A percentile compares a stretch with the other conserved stretches of the same genome.
These are phyloP conservation scores for Aspergillus avenaceus DNA, from an alignment of 495 filamentous ascomycete genomes.

Conservation along the genomic window DNA sequence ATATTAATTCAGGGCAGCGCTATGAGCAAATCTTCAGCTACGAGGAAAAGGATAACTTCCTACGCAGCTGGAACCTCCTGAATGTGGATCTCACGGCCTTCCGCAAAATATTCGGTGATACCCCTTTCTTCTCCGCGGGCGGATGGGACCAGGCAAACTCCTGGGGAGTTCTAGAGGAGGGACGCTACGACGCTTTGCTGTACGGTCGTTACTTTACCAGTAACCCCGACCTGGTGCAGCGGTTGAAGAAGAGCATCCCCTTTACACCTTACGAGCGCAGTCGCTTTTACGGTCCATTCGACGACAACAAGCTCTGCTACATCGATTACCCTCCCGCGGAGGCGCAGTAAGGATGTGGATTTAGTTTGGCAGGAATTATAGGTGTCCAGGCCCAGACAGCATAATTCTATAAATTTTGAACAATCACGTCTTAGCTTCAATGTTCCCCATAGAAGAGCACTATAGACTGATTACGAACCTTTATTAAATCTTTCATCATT, in stretches of 20 bases:
- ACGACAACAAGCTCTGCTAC: conserved; percentile 31
- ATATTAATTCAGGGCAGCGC: too few species aligned
- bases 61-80: conserved; percentile 38
- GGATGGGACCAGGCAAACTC: conserved; percentile 45
- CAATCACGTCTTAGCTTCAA: too few species aligned
- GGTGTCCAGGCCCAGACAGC: too few species aligned
- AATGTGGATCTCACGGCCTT: conserved; percentile 34
- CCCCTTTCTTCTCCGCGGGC: conserved; percentile 45
- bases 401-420: too few species aligned
- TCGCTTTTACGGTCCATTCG: conserved; percentile 28
- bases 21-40: conserved; percentile 46
- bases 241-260: conserved; percentile 10
- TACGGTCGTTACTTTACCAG: conserved; percentile 21
- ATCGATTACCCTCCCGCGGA: conserved; percentile 24
- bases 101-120: conserved; percentile 42
- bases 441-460: too few species aligned
- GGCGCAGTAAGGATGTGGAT: background rate
- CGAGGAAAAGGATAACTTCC: conserved; percentile 43
- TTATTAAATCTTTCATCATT: too few species aligned
- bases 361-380: too few species aligned
- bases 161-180: conserved; percentile 40
- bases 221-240: conserved; percentile 21
- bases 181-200: conserved; percentile 35
- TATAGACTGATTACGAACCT: too few species aligned
- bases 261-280: conserved; percentile 17